Percentiles rank a stretch among this genome's conserved stretches.
These are phyloP conservation scores for Ascocoryne sarcoides DNA, from an alignment of 2,329 filamentous ascomycete genomes.

Conservation along the genomic window DNA sequence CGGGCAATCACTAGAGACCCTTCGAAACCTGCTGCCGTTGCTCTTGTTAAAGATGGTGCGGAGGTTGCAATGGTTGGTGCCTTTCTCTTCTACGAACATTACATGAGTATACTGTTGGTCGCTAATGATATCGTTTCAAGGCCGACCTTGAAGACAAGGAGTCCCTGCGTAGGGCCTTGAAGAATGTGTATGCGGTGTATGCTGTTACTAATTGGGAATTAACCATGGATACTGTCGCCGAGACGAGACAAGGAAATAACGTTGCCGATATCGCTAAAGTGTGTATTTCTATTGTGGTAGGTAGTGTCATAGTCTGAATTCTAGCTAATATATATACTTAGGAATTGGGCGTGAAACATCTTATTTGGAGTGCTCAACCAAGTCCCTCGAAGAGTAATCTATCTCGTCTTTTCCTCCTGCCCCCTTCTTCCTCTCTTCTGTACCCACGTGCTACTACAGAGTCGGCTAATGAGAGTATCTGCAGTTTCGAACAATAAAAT, in stretches of 20 bases:
- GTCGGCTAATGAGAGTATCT: not conserved
- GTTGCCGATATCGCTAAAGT: not conserved
- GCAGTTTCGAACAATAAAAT: not conserved
- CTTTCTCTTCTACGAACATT: not conserved
- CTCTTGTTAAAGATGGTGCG: constrained; percentile 31
- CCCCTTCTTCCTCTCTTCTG: not conserved
- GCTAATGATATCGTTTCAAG: constrained; percentile 1
- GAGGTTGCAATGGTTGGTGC: not conserved
- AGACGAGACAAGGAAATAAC: not conserved
- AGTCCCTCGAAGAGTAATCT: not conserved
- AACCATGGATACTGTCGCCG: not conserved
- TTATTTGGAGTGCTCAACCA: not conserved
- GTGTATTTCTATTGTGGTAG: not conserved
- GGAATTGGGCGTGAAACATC: not conserved
- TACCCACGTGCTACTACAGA: too few relatives aligned
- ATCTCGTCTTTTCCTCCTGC: not conserved
- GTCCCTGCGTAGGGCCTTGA: constrained; percentile 24
- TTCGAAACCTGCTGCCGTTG: constrained; percentile 32
- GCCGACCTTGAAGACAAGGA: constrained; percentile 33
- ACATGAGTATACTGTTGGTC: constrained; percentile 31
- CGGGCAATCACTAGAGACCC: constrained; percentile 38
- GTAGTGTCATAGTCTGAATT: not conserved
- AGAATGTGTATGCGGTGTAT: constrained; percentile 8
- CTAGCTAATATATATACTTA: not conserved
- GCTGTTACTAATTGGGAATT: not conserved